Conservation (phyloP, 2,329 filamentous ascomycete genomes). For the Colletotrichum tanaceti region DNA sequence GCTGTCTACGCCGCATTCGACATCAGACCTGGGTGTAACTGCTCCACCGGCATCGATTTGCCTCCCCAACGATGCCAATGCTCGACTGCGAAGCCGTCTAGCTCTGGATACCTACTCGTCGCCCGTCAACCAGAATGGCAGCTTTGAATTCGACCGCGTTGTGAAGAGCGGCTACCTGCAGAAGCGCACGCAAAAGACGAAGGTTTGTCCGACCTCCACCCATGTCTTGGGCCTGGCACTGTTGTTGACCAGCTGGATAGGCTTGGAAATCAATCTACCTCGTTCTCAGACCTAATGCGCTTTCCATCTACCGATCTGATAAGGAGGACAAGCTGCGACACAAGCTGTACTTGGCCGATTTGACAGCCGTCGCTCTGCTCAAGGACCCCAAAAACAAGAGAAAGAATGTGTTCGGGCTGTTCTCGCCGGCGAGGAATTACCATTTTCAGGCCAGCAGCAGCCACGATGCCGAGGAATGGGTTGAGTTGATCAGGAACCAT, state of each 20-base stretch:
- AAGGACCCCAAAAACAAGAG: conserved; percentile 90
- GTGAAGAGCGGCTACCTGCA: conserved; percentile 88
- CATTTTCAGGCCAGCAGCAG: conserved; percentile 83
- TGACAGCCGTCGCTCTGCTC: conserved; percentile 89
- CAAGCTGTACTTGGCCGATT: conserved; percentile 87
- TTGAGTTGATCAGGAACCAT: conserved; percentile 80
- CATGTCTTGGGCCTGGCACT: neutral
- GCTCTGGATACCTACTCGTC: conserved; percentile 74
- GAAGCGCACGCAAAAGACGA: conserved; percentile 93
- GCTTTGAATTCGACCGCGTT: conserved; percentile 94
- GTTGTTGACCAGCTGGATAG: conserved; percentile 55
- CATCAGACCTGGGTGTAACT: conserved; percentile 39
- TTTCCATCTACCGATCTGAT: conserved; percentile 93
- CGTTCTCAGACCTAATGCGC: conserved; percentile 87
- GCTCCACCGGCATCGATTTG: conserved; percentile 42
- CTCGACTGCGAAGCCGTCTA: conserved; percentile 56
- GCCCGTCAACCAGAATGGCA: conserved; percentile 92
- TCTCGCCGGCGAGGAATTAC: conserved; percentile 90
- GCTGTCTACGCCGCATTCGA: conserved; percentile 30
- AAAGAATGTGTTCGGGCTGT: conserved; percentile 90
- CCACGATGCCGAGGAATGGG: conserved; percentile 86
- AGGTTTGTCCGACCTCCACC: conserved; percentile 64
- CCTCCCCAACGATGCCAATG: conserved; percentile 43
- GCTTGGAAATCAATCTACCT: conserved; percentile 92
- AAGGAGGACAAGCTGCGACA: conserved; percentile 90